Evolutionary conservation across 495 filamentous ascomycete species (phyloP), one percentile per base, ranked within the genome.

Genomic region (Aspergillus baeticus): DNA sequence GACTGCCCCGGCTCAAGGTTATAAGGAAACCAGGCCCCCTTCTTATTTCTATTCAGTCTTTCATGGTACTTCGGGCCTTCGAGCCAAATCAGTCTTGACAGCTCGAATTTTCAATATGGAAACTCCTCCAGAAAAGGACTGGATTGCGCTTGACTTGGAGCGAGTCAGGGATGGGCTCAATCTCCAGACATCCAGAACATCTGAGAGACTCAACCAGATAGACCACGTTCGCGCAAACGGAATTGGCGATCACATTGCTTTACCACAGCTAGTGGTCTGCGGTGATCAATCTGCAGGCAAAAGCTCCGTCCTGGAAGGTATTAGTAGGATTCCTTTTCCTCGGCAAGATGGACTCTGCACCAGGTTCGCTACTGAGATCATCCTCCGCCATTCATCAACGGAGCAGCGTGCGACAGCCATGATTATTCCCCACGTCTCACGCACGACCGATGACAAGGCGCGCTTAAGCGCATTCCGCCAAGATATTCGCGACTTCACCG

Each of bases 241-340:
- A 2, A 77, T 87, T 62, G 78, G 73, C 55, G 71, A 73, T 31
- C 74, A 82, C 60, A 65, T 89, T 18, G 70, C 77, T 4, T 71
- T 90, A 0, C 87, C 87, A 0, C 84, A 89, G 58, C 75, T 91
- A 23, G 77, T 86, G 4, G 87, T 89, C 7, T 83, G 82, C 49
- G 86, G 87, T 11, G 83, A 88, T 51, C 73, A 79, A 51, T 76
- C 69, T 3, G 59, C 65, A 14, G 76, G 77, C 1, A 80, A 80
- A 55, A 77, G 74, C 58, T 77, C 74, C n/a, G 70, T 77, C 14
- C 60, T 80, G 0, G 77, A 80, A 56, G 75, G 63, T 5, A 65
- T 80, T 14, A 73, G 62, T n/a, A 65, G 63, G 8, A 56, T 72
- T 7, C 63, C 70, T 3, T 79, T 79, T 45, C 76, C 75, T 17